phyloP scores from a whole-genome alignment of 2,329 filamentous ascomycete species.

The Colletotrichum shisoi region DNA sequence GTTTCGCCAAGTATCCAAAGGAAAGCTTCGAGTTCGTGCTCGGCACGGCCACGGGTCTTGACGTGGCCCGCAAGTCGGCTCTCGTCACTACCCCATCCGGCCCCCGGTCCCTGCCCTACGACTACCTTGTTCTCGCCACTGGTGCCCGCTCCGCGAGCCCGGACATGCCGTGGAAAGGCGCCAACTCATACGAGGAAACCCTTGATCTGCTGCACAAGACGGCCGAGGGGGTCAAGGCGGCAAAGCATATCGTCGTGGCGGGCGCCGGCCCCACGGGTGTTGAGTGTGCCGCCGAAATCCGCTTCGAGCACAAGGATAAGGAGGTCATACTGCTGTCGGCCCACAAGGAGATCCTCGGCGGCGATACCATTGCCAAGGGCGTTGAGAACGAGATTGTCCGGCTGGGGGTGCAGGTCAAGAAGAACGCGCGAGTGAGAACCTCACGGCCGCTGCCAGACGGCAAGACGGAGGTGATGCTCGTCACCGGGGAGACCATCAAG shows the following conservation, averaged over 20 bases:
- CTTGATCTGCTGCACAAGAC: constrained; percentile 52
- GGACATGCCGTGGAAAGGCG: constrained; percentile 62
- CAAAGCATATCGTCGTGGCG: constrained; percentile 63
- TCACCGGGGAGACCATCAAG: constrained; percentile 55
- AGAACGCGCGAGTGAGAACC: constrained; percentile 52
- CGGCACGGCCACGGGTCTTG: constrained; percentile 56
- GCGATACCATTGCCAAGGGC: constrained; percentile 54
- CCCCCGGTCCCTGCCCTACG: constrained; percentile 55
- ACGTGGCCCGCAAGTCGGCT: constrained; percentile 53
- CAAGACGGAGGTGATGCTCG: constrained; percentile 59
- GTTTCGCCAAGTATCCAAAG: constrained; percentile 59
- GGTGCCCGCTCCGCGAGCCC: constrained; percentile 56
- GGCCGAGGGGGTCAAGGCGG: constrained; percentile 53
- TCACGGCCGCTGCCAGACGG: constrained; percentile 50
- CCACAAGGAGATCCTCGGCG: constrained; percentile 53
- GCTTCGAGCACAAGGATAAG: constrained; percentile 59
- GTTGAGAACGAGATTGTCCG: constrained; percentile 60
- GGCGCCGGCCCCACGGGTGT: constrained; percentile 65
- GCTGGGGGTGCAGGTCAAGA: constrained; percentile 60
- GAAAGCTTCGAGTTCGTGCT: constrained; percentile 61
- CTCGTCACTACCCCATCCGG: constrained; percentile 48
- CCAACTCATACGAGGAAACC: constrained; percentile 57
- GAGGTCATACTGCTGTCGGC: constrained; percentile 59
- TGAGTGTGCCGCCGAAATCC: constrained; percentile 64
- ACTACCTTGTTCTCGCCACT: constrained; percentile 65